Evolutionary conservation across 495 filamentous ascomycete genomes (phyloP).

Genomic region (Penicillium mononematosum): DNA sequence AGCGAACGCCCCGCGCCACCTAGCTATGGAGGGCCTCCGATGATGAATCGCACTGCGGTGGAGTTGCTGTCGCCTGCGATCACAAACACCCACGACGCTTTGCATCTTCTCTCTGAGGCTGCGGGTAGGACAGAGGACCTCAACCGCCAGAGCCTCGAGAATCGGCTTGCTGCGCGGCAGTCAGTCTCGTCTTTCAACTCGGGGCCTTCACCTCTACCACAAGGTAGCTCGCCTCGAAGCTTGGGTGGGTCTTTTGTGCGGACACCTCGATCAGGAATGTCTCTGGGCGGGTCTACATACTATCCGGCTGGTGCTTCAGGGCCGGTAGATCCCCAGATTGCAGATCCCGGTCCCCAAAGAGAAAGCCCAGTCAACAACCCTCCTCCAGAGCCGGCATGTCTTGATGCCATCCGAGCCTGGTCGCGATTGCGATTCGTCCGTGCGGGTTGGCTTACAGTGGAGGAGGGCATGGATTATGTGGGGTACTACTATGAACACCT

Average conservation of each 20-base stretch:
- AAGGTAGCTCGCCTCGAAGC: conserved; percentile 41
- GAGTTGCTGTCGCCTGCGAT: conserved; percentile 57
- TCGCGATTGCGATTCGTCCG: conserved; percentile 86
- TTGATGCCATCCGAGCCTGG: conserved; percentile 81
- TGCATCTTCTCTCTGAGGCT: conserved; percentile 60
- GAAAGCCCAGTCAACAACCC: conserved; percentile 24
- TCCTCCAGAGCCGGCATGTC: conserved; percentile 35
- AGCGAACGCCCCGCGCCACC: conserved; percentile 28
- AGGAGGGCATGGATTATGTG: conserved; percentile 89
- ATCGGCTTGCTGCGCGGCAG: conserved; percentile 39
- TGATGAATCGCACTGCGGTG: conserved; percentile 55
- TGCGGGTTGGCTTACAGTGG: conserved; percentile 92
- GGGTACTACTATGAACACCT: conserved; percentile 91
- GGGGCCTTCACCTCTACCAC: conserved; percentile 42
- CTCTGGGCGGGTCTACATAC: conserved; percentile 29
- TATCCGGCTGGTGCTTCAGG: conserved; percentile 30
- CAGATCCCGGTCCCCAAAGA: conserved; percentile 31
- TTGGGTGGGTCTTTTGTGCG: conserved; percentile 39
- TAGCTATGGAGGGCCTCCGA: conserved; percentile 43
- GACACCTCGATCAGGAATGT: conserved; percentile 35
- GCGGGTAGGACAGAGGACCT: conserved; percentile 53
- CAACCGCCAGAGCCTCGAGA: conserved; percentile 43
- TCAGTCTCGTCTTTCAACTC: conserved; percentile 47
- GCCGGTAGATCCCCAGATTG: conserved; percentile 32
- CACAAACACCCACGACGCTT: conserved; percentile 57